A percentile compares a stretch with the other conserved stretches of the same genome.
Evolutionary conservation across 1,139 yeast species (phyloP).

Genomic region (Saccharomyces hybrid): DNA sequence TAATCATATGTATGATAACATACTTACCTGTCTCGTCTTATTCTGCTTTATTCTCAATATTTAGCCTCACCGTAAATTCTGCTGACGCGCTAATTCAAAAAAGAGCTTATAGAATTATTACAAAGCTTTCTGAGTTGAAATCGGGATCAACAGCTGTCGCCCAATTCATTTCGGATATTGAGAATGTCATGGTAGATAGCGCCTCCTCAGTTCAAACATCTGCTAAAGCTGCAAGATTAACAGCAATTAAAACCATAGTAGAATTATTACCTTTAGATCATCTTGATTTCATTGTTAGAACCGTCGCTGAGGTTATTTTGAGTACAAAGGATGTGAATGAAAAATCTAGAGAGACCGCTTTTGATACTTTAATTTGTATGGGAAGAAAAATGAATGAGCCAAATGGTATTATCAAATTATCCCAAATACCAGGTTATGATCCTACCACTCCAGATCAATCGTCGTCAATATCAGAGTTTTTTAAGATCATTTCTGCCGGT

Average conservation of each 20-base stretch:
- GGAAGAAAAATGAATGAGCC: slow-evolving; percentile 59
- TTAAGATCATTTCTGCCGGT: slow-evolving; percentile 94
- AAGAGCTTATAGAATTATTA: slow-evolving; percentile 76
- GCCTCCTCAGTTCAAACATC: slow-evolving; percentile 57
- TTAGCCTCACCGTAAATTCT: slow-evolving; percentile 56
- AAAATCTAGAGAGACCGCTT: slow-evolving; percentile 79
- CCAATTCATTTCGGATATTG: slow-evolving; percentile 50
- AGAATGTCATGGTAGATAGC: slow-evolving; percentile 50
- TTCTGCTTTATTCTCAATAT: slow-evolving; percentile 68
- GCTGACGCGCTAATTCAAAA: slow-evolving; percentile 71
- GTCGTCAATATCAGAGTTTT: slow-evolving; percentile 71
- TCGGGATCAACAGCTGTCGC: slow-evolving; percentile 48
- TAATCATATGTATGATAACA: slow-evolving; percentile 78
- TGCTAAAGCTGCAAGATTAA: slow-evolving; percentile 74
- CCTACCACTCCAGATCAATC: slow-evolving; percentile 44
- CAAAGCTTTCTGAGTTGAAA: slow-evolving; percentile 61
- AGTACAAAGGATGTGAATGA: slow-evolving; percentile 93
- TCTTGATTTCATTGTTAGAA: slow-evolving; percentile 69
- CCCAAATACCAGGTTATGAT: slow-evolving; percentile 63
- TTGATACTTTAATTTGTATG: slow-evolving; percentile 67
- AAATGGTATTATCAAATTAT: slow-evolving; percentile 56
- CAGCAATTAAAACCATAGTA: slow-evolving; percentile 55
- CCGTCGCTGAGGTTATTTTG: slow-evolving; percentile 80
- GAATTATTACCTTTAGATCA: slow-evolving; percentile 54
- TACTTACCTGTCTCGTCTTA: slow-evolving; percentile 67